A percentile compares a stretch with the other conserved stretches of the same genome.
phyloP scores from a whole-genome alignment of 805 yeast genomes.

The Candida ponderosae region DNA sequence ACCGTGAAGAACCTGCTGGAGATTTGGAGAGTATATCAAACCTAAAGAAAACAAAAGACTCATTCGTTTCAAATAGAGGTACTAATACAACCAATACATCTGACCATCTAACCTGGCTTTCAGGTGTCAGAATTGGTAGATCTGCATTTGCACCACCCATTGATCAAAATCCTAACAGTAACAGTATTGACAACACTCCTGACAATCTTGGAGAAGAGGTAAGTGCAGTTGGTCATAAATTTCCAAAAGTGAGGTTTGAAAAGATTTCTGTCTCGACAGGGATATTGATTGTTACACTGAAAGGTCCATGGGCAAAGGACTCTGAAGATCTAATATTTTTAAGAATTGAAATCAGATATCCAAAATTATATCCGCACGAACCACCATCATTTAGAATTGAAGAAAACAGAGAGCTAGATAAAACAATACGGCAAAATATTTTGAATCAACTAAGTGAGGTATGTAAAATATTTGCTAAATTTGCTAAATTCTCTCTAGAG shows the following conservation, averaged over 20 bases:
- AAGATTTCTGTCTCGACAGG: slow-evolving; percentile 86
- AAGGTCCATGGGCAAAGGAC: slow-evolving; percentile 63
- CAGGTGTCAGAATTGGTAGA: slow-evolving; percentile 68
- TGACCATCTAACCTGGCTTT: slow-evolving; percentile 83
- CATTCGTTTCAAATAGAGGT: slow-evolving; percentile 32
- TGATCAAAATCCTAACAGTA: slow-evolving; percentile 25
- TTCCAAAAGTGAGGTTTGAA: slow-evolving; percentile 82
- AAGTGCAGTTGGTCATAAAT: slow-evolving; percentile 77
- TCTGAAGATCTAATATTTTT: slow-evolving; percentile 48
- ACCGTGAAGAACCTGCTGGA: slow-evolving; percentile 40
- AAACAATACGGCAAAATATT: slow-evolving; percentile 43
- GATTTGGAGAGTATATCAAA: slow-evolving; percentile 22
- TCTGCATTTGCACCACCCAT: slow-evolving; percentile 19
- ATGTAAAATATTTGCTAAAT: slow-evolving; percentile 44
- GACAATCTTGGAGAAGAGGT: slow-evolving; percentile 89
- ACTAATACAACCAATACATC: slow-evolving; percentile 27
- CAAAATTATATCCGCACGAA: slow-evolving; percentile 60
- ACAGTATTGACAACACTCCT: slow-evolving; percentile 29
- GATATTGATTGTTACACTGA: slow-evolving; percentile 61
- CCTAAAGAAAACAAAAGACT: slow-evolving; percentile 29
- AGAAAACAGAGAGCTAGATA: slow-evolving; percentile 63
- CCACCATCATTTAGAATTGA: slow-evolving; percentile 63
- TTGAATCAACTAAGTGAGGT: slow-evolving; percentile 45
- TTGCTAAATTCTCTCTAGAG: slow-evolving; percentile 67
- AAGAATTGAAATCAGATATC: slow-evolving; percentile 63